phyloP scores from a whole-genome alignment of 2,329 filamentous ascomycete species.

The Paecilomyces niveus region DNA sequence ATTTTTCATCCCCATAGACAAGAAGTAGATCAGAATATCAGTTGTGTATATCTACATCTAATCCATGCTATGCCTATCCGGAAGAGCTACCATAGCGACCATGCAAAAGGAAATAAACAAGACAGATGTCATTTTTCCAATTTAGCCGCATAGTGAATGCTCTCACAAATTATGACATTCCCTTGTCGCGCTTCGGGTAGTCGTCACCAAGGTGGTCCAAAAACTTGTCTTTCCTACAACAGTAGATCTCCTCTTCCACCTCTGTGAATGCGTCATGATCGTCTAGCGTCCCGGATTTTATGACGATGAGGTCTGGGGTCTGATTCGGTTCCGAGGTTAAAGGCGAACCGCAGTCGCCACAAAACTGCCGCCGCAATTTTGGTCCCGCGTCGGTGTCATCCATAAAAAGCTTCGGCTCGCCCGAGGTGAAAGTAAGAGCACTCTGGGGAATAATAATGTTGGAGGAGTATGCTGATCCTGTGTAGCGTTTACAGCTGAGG shows the following conservation, averaged over 20 bases:
- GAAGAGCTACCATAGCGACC: no score
- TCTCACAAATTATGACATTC: not conserved
- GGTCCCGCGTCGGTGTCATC: constrained; percentile 8
- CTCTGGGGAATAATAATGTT: constrained; percentile 13
- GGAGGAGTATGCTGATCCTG: constrained; percentile 16
- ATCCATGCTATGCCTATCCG: no score
- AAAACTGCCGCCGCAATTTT: constrained; percentile 12
- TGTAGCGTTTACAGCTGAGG: constrained; percentile 18
- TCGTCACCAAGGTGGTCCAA: constrained; percentile 4
- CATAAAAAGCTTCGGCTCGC: constrained; percentile 13
- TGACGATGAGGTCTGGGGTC: constrained; percentile 4
- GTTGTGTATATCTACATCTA: no score
- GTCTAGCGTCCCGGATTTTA: constrained; percentile 17
- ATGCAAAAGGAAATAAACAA: no score
- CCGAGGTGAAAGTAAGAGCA: constrained; percentile 10
- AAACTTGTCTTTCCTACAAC: constrained; percentile 14
- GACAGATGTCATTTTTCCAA: no score
- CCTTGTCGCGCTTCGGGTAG: not conserved
- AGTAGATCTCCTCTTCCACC: constrained; percentile 14
- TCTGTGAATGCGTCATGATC: constrained; percentile 8
- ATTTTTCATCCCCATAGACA: no score
- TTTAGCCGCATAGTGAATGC: no score
- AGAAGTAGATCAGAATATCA: no score
- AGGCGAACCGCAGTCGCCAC: constrained; percentile 15
- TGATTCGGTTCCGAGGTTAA: constrained; percentile 10